Evolutionary conservation across 208 protist species (phyloP).

Genomic region (Strigomonas galati): DNA sequence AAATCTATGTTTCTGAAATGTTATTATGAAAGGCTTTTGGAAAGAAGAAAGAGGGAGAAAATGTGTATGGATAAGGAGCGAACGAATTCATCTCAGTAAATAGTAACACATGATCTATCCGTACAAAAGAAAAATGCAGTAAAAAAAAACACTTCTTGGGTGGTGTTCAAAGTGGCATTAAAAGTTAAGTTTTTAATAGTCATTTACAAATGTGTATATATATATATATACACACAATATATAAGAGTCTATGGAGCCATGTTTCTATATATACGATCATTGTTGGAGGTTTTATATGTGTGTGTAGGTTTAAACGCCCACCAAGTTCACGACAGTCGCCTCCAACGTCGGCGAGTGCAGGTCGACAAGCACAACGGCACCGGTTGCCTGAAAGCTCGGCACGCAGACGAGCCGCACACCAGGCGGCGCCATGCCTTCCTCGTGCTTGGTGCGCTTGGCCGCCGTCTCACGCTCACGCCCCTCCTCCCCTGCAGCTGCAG

Average conservation of each 20-base stretch:
- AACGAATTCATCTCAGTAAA: background rate
- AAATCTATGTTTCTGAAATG: constrained; percentile 1
- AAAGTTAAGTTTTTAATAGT: background rate
- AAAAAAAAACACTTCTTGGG: background rate
- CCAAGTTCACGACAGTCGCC: constrained; percentile 33
- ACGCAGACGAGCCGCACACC: constrained; percentile 78
- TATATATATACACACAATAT: background rate
- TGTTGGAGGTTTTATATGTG: constrained; percentile 7
- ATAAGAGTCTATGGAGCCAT: background rate
- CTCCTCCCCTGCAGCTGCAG: constrained; percentile 4
- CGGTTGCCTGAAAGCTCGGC: constrained; percentile 61
- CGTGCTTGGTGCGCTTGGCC: background rate
- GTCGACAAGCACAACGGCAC: constrained; percentile 71
- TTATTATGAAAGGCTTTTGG: background rate
- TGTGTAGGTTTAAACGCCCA: background rate
- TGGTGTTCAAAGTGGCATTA: background rate
- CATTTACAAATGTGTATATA: background rate
- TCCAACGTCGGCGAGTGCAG: constrained; percentile 69
- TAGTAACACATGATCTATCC: too few species aligned
- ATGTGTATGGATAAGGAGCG: background rate
- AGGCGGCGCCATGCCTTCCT: constrained; percentile 17
- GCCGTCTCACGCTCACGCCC: constrained; percentile 7
- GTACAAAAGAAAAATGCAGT: background rate
- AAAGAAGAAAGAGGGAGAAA: background rate
- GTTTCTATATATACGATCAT: too few species aligned